Conservation (phyloP, 2,329 filamentous ascomycete genomes). For the Pseudogymnoascus sp. region DNA sequence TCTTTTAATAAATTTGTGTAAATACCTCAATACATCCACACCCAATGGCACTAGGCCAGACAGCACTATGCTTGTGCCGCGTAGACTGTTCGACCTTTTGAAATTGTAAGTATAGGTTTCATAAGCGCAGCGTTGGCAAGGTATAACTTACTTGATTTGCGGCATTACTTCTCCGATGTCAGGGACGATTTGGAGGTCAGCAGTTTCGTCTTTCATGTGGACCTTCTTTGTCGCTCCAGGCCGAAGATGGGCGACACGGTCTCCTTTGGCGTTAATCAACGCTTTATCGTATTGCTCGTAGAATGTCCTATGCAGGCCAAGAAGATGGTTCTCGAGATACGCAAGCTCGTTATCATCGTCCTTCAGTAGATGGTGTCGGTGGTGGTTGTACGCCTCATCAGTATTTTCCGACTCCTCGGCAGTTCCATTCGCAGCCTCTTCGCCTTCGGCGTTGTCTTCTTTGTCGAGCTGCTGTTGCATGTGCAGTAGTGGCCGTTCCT, state of each 20-base stretch:
- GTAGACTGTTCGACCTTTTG: conserved; percentile 53
- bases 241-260: conserved; percentile 32
- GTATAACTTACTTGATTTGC: conserved; percentile 52
- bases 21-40: conserved; percentile 57
- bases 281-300: conserved; percentile 70
- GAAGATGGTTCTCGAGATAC: conserved; percentile 68
- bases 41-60: conserved; percentile 84
- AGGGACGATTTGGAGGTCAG: conserved; percentile 57
- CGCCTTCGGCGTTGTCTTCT: conserved; percentile 57
- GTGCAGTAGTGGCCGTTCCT: conserved; percentile 79
- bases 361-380: conserved; percentile 67
- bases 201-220: conserved; percentile 31
- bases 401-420: conserved; percentile 31
- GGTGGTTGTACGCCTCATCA: conserved; percentile 29
- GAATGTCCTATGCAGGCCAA: conserved; percentile 67
- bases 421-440: conserved; percentile 28
- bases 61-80: conserved; percentile 71
- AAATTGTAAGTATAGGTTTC: conserved; percentile 16
- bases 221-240: conserved; percentile 36
- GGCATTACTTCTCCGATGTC: conserved; percentile 84
- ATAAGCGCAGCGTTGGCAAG: background rate
- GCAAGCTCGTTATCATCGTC: conserved; percentile 81
- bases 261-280: conserved; percentile 32
- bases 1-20: background rate
- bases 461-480: conserved; percentile 88